Evolutionary conservation across 805 yeast species (phyloP), one percentile per base, ranked within the genome.

Genomic region (Nakazawaea ambrosiae): DNA sequence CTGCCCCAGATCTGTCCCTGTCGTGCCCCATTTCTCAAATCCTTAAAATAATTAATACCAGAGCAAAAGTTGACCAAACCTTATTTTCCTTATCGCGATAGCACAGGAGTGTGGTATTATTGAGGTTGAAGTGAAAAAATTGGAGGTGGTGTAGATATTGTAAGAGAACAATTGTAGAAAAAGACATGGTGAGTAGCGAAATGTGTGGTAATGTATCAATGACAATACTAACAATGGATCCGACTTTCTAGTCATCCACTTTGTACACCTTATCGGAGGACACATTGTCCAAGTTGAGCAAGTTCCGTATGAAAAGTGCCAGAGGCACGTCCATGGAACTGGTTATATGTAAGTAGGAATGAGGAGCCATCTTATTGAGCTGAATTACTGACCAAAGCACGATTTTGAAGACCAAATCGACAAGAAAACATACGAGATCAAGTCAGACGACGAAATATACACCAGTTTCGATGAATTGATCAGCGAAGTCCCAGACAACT

Each of bases 401-500:
- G n/a, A 26, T 5, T 15, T 15, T 15, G 20, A 47, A 58, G 78
- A 74, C 51, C 58, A 62, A 34, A 81, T 82, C 33, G 87, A 78
- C 46, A 69, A 70, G 46, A 56, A 55, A 11, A 49, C 73, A 1
- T 75, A 75, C 46, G 78, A 72, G 37, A 66, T 81, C 28, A 61
- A 58, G 41, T 54, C 60, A 14, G 77, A 76, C 40, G 68, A 66
- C 22, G 70, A 69, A n/a, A 65, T 67, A 12, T 55, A 78, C 10
- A 60, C 60, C 14, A 57, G 70, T 4, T 54, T 83, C 7, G 83
- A 73, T 30, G 87, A 78, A 29, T 65, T 88, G 30, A 65, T 67
- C 5, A 95, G 86, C 37, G 85, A 77, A 41, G 58, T 88, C 32
- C 96, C 96, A 0, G 94, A 83, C 45, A 86, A 78, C 50, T 59